phyloP scores from a whole-genome alignment of 163 green algal species.

The Scenedesmus sp. region DNA sequence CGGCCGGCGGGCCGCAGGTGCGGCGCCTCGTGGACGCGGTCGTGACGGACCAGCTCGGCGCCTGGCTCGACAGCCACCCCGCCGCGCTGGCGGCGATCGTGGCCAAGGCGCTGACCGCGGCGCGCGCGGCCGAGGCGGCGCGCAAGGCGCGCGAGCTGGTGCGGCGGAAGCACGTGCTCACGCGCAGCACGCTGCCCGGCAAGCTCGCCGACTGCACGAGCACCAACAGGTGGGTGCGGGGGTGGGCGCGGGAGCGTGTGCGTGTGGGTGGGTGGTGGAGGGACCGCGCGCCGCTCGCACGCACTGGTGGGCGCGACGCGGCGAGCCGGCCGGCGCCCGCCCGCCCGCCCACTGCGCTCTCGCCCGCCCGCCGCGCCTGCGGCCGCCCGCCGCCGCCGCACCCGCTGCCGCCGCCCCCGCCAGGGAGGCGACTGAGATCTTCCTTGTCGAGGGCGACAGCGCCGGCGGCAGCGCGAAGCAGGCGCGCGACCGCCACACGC shows the following conservation, averaged over 20 bases:
- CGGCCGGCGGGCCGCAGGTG: conserved; percentile 40
- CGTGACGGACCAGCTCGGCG: conserved; percentile 54
- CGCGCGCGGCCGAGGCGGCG: conserved; percentile 86
- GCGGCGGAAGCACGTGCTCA: conserved; percentile 88
- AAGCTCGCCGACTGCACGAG: conserved; percentile 98
- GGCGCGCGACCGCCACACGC: conserved; percentile 82
- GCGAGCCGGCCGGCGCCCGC: too few species aligned
- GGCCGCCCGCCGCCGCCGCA: too few species aligned
- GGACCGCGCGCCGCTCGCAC: too few species aligned
- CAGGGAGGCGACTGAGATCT: conserved; percentile 87
- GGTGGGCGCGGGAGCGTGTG: too few species aligned
- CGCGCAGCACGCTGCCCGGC: conserved; percentile 87
- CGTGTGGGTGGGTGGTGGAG: too few species aligned
- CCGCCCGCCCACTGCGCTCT: too few species aligned
- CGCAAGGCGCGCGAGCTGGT: conserved; percentile 91
- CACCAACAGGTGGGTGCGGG: conserved; percentile 29
- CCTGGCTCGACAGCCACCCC: conserved; percentile 74
- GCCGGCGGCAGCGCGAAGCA: conserved; percentile 98
- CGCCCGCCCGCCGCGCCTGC: too few species aligned
- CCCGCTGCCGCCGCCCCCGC: too few species aligned
- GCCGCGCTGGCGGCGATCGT: conserved; percentile 66
- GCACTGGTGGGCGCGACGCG: too few species aligned
- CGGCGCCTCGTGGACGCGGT: conserved; percentile 38
- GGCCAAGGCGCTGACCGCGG: conserved; percentile 64
- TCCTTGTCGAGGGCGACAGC: conserved; percentile 98